Conservation (phyloP, 441 rosid genomes). For the Jatropha multifida region DNA sequence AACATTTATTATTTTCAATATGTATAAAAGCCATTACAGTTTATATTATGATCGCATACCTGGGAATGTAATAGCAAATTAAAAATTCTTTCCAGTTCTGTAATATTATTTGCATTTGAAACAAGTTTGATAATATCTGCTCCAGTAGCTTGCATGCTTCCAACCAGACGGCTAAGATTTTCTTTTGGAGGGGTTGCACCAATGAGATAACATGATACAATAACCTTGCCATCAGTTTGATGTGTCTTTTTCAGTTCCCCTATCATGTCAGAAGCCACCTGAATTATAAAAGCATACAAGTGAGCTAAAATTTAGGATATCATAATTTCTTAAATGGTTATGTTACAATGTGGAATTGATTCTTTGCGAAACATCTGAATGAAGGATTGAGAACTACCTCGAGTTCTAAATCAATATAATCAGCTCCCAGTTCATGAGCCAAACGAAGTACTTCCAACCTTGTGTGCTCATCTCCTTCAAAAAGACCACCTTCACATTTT, state of each 20-base stretch:
- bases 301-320: conserved; percentile 8
- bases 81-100: conserved; percentile 75
- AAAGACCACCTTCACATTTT: conserved; percentile 89
- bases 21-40: background rate
- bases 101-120: conserved; percentile 65
- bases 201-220: conserved; percentile 78
- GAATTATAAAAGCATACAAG: conserved; percentile 21
- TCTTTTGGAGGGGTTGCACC: conserved; percentile 73
- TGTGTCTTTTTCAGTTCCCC: conserved; percentile 45
- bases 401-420: conserved; percentile 87
- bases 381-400: conserved; percentile 46
- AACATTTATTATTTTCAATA: background rate
- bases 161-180: conserved; percentile 59
- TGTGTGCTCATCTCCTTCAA: conserved; percentile 69
- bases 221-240: conserved; percentile 44
- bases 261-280: conserved; percentile 73
- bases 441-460: conserved; percentile 59
- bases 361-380: background rate
- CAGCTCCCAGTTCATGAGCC: conserved; percentile 89
- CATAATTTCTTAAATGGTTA: background rate
- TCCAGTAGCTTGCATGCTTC: conserved; percentile 61
- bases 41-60: conserved; percentile 34
- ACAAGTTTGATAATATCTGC: conserved; percentile 88
- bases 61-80: conserved; percentile 61
- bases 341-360: background rate